Evolutionary conservation across 75 land plant species (phyloP).

Genomic region (Sequoiadendron giganteum): DNA sequence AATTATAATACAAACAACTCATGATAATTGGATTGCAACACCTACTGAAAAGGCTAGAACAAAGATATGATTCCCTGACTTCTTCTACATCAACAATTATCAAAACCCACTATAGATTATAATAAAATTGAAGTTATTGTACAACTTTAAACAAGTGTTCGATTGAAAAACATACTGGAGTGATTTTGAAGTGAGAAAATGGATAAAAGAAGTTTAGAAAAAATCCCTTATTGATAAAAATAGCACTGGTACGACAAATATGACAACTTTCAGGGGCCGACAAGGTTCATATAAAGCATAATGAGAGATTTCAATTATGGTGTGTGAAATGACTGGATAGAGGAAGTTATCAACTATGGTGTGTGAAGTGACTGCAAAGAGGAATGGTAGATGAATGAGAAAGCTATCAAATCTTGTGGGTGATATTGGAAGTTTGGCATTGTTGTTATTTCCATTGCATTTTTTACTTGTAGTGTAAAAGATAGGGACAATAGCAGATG

Average conservation of each 20-base stretch:
- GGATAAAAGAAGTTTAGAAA: neutral
- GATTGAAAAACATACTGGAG: neutral
- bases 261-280: neutral
- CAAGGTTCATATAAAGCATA: constrained; percentile 27
- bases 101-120: neutral
- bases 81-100: neutral
- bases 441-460: constrained; percentile 39
- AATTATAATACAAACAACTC: too few relatives aligned
- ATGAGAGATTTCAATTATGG: too few relatives aligned
- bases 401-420: constrained; percentile 57
- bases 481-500: too few relatives aligned
- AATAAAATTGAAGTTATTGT: neutral
- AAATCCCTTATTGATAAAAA: neutral
- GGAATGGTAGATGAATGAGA: too few relatives aligned
- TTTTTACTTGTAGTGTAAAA: too few relatives aligned
- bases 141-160: neutral
- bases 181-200: neutral
- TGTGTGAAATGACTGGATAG: too few relatives aligned
- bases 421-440: constrained; percentile 65
- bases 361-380: too few relatives aligned
- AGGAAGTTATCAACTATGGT: too few relatives aligned
- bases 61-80: neutral
- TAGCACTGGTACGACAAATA: neutral
- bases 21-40: too few relatives aligned
- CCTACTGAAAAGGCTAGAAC: neutral